These are phyloP conservation scores for Talaromyces marneffei DNA, from an alignment of 2,329 filamentous ascomycete genomes.

Conservation along the genomic window DNA sequence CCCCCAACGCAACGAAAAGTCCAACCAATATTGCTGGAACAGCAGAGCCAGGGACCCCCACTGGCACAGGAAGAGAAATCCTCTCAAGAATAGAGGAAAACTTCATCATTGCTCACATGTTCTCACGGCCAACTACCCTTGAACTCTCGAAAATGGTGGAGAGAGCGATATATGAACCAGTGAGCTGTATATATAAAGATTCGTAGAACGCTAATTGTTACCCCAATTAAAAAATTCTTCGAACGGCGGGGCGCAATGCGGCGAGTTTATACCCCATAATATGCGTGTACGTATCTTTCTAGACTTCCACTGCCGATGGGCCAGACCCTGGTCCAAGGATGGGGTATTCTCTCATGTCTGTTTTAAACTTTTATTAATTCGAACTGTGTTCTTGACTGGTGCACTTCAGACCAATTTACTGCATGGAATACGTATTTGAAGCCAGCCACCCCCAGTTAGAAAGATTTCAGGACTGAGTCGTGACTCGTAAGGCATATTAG, in stretches of 20 bases:
- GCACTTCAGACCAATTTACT: background rate
- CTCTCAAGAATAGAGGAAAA: slow-evolving; percentile 13
- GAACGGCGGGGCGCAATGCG: slow-evolving; percentile 1
- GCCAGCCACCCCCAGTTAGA: background rate
- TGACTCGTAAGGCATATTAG: background rate
- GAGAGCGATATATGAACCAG: background rate
- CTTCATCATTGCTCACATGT: slow-evolving; percentile 13
- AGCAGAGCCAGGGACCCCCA: slow-evolving; percentile 8
- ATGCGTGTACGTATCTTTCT: background rate
- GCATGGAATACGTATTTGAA: background rate
- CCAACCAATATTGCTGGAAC: slow-evolving; percentile 10
- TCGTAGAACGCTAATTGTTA: background rate
- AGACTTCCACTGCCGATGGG: background rate
- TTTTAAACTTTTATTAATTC: background rate
- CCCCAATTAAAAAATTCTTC: background rate
- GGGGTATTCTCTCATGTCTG: background rate
- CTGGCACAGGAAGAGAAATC: slow-evolving; percentile 9
- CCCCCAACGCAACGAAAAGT: slow-evolving; percentile 10
- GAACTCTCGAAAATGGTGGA: background rate
- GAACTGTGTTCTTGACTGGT: background rate
- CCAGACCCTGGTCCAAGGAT: background rate
- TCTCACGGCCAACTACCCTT: background rate
- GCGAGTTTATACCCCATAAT: slow-evolving; percentile 3
- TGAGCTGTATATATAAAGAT: background rate
- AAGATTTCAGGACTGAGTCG: background rate